phyloP scores from a whole-genome alignment of 139 green algal species.

The Volvox africanus region DNA sequence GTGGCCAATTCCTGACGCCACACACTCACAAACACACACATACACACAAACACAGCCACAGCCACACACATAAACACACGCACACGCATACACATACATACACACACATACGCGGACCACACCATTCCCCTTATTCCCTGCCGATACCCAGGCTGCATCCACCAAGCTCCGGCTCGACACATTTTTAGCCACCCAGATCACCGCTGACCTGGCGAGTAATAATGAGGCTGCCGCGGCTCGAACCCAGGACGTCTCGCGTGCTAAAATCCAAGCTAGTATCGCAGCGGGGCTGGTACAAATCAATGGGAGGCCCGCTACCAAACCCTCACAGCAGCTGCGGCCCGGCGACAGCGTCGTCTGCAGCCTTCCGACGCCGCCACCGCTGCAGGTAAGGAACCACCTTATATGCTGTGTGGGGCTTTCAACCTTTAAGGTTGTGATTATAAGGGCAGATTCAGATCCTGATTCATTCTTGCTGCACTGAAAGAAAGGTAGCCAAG shows the following conservation, averaged over 20 bases:
- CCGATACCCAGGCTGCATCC: neutral
- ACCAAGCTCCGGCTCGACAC: constrained; percentile 53
- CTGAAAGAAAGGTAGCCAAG: too few species aligned
- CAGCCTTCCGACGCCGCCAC: constrained; percentile 64
- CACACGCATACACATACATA: too few species aligned
- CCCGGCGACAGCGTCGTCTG: constrained; percentile 78
- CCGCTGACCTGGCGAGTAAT: neutral
- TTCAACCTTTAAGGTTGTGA: too few species aligned
- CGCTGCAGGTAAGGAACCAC: constrained; percentile 60
- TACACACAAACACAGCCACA: too few species aligned
- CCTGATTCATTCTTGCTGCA: too few species aligned
- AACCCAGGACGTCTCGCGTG: constrained; percentile 66
- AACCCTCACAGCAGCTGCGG: constrained; percentile 64
- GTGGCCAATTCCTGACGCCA: too few species aligned
- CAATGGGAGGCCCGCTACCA: constrained; percentile 69
- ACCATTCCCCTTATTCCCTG: neutral
- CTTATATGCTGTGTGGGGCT: too few species aligned
- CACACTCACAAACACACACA: too few species aligned
- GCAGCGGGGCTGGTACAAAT: constrained; percentile 73
- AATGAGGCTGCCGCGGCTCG: neutral
- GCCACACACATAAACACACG: neutral
- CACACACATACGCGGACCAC: neutral
- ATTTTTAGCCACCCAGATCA: constrained; percentile 13
- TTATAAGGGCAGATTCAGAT: too few species aligned
- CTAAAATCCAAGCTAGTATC: constrained; percentile 77